Evolutionary conservation across 2,329 filamentous ascomycete species (phyloP).

Genomic region (Scytalidium lignicola): DNA sequence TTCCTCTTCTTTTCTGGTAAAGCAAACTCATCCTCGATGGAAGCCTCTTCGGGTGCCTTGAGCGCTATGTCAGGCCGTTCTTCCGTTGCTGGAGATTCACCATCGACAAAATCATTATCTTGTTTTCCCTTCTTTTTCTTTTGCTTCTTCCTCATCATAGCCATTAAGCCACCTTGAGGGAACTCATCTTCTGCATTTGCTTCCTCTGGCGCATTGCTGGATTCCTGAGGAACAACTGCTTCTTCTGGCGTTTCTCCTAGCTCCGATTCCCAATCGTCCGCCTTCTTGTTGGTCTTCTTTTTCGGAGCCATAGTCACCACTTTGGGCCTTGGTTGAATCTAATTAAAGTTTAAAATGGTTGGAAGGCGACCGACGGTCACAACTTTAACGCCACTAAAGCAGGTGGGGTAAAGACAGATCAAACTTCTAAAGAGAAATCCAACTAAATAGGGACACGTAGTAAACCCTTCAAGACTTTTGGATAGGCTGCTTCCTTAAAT

Average conservation of each 20-base stretch:
- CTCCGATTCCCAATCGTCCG: conserved; percentile 93
- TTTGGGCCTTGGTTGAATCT: neutral
- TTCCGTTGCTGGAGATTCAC: conserved; percentile 50
- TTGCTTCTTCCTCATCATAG: conserved; percentile 78
- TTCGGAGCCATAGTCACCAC: conserved; percentile 39
- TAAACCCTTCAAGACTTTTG: neutral
- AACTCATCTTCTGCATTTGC: conserved; percentile 45
- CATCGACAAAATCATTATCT: conserved; percentile 67
- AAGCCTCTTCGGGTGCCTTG: conserved; percentile 78
- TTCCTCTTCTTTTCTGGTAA: conserved; percentile 70
- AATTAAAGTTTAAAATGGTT: neutral
- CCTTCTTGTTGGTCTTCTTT: conserved; percentile 80
- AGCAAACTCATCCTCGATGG: conserved; percentile 79
- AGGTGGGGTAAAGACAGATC: neutral
- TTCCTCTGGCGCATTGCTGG: conserved; percentile 40
- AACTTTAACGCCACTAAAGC: neutral
- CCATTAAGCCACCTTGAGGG: conserved; percentile 62
- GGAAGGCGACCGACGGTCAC: neutral
- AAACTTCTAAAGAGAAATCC: neutral
- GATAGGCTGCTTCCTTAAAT: no score
- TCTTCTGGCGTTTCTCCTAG: conserved; percentile 73
- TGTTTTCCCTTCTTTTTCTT: conserved; percentile 85
- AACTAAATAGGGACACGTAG: neutral
- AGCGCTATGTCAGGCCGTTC: conserved; percentile 43
- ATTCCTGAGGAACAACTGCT: conserved; percentile 39